phyloP scores from a whole-genome alignment of 441 rosid genomes.

The Populus hybrid region DNA sequence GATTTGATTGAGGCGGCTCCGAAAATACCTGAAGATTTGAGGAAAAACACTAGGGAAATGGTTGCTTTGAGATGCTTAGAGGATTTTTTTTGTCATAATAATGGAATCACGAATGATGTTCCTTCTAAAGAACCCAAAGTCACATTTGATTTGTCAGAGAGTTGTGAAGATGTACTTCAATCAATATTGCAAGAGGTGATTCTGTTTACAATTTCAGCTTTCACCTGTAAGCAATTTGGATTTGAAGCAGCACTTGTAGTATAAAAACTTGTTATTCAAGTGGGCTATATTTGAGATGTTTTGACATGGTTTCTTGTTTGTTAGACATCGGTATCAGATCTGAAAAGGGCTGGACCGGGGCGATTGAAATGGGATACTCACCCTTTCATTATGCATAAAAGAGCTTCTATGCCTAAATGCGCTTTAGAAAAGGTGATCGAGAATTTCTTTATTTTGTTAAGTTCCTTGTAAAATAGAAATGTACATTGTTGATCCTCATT shows the following conservation, averaged over 20 bases:
- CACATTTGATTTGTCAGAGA: constrained; percentile 30
- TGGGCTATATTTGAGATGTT: background rate
- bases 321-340: constrained; percentile 34
- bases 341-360: constrained; percentile 29
- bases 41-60: constrained; percentile 38
- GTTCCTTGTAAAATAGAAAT: background rate
- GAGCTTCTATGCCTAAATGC: constrained; percentile 42
- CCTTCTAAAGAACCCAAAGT: constrained; percentile 23
- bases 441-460: background rate
- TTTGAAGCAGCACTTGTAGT: background rate
- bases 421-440: constrained; percentile 37
- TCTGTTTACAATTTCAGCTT: background rate
- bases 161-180: constrained; percentile 46
- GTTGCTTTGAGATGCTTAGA: constrained; percentile 59
- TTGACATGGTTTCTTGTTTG: constrained; percentile 1
- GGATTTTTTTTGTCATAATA: constrained; percentile 33
- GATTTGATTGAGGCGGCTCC: constrained; percentile 46
- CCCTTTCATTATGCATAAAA: constrained; percentile 45
- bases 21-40: constrained; percentile 25
- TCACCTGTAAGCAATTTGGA: background rate
- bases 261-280: background rate
- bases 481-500: background rate
- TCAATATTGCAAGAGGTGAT: constrained; percentile 40
- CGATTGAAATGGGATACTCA: constrained; percentile 41
- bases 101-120: constrained; percentile 15